Evolutionary conservation across 129 eudicot species (phyloP).

Genomic region (Tagetes patula): DNA sequence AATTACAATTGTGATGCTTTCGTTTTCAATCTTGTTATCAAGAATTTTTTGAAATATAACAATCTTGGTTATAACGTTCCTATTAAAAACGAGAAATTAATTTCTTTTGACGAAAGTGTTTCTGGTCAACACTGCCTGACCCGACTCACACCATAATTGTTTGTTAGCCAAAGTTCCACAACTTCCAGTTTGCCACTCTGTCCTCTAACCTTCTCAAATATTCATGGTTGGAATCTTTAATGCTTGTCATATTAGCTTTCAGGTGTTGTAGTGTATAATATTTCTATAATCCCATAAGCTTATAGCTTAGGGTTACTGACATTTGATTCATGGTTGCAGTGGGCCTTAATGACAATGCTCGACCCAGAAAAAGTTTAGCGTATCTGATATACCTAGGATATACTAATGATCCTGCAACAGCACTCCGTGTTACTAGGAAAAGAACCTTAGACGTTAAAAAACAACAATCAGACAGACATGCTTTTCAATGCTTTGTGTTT

Average conservation of each 20-base stretch:
- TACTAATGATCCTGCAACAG: conserved; percentile 70
- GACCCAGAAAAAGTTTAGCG: conserved; percentile 79
- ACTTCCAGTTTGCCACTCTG: background rate
- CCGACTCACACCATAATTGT: no score
- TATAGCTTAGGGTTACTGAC: conserved; percentile 19
- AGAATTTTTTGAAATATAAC: no score
- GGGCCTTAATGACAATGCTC: conserved; percentile 85
- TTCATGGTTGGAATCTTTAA: conserved; percentile 15
- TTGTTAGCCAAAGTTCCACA: background rate
- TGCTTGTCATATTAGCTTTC: conserved; percentile 4
- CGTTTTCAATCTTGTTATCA: no score
- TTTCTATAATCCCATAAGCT: background rate
- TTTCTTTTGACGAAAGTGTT: no score
- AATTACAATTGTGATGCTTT: no score
- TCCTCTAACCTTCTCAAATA: background rate
- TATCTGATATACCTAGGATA: conserved; percentile 83
- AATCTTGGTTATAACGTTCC: no score
- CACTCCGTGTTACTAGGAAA: conserved; percentile 72
- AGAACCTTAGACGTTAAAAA: conserved; percentile 71
- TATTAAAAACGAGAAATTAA: no score
- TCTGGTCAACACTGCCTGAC: no score
- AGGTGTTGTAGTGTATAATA: conserved; percentile 2
- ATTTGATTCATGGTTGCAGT: conserved; percentile 47
- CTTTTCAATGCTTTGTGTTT: conserved; percentile 80
- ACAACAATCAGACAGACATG: conserved; percentile 85